Conservation (phyloP, 768 basidiomycete species). For the Leccinum subgranulosum region DNA sequence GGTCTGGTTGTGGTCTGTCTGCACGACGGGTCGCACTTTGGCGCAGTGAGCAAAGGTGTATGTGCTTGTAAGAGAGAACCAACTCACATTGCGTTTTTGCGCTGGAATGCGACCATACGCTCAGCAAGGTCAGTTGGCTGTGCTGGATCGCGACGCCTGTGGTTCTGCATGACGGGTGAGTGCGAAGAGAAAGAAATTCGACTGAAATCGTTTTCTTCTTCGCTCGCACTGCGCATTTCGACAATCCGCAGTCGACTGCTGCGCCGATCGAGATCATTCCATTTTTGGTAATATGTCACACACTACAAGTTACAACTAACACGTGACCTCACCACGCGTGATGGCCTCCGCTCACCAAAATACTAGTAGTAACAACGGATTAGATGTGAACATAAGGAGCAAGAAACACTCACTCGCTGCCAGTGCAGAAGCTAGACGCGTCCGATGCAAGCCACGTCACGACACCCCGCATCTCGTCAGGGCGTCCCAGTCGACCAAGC, state of each 20-base stretch:
- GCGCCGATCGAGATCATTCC: slow-evolving; percentile 35
- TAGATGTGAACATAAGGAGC: background rate
- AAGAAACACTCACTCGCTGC: slow-evolving; percentile 68
- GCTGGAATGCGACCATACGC: slow-evolving; percentile 62
- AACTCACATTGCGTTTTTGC: slow-evolving; percentile 59
- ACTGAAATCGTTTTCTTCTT: background rate
- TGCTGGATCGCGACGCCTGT: slow-evolving; percentile 40
- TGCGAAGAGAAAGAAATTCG: background rate
- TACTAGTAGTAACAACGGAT: slow-evolving; percentile 12
- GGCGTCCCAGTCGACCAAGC: slow-evolving; percentile 64
- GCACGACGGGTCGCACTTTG: slow-evolving; percentile 43
- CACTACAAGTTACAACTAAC: slow-evolving; percentile 10
- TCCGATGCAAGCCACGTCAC: slow-evolving; percentile 71
- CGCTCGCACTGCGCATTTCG: slow-evolving; percentile 18
- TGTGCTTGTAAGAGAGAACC: background rate
- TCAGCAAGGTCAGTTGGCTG: slow-evolving; percentile 54
- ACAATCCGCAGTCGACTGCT: slow-evolving; percentile 32
- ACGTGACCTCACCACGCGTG: slow-evolving; percentile 30
- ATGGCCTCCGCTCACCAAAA: slow-evolving; percentile 32
- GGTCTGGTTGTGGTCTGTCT: slow-evolving; percentile 37
- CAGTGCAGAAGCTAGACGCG: slow-evolving; percentile 75
- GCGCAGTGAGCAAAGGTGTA: slow-evolving; percentile 5
- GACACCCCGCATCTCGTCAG: slow-evolving; percentile 73
- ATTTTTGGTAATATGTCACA: slow-evolving; percentile 12
- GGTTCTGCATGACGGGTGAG: slow-evolving; percentile 28